These are phyloP conservation scores for Pseudocercospora eumusae DNA, from an alignment of 2,329 filamentous ascomycete genomes.

Conservation along the genomic window DNA sequence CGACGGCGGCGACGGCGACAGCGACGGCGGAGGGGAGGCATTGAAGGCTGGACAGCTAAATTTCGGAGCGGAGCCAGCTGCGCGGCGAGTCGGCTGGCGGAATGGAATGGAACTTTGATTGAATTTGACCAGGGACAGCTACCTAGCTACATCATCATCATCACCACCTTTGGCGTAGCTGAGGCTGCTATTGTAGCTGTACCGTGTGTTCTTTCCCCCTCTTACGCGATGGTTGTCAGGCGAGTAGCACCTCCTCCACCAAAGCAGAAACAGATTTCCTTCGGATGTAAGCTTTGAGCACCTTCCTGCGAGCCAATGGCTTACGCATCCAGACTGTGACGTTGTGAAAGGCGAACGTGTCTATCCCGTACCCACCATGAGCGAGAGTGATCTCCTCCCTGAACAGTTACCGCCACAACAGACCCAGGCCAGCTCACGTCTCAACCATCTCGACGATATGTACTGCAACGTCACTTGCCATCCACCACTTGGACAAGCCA, in stretches of 20 bases:
- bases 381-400: conserved; percentile 29
- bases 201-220: not conserved
- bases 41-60: not conserved
- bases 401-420: conserved; percentile 39
- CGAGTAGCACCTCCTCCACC: conserved; percentile 17
- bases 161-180: not conserved
- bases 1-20: too few relatives aligned
- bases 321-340: conserved; percentile 37
- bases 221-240: conserved; percentile 37
- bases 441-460: conserved; percentile 39
- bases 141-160: too few relatives aligned
- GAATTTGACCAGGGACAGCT: not conserved
- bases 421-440: conserved; percentile 26
- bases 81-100: not conserved
- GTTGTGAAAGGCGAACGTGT: conserved; percentile 40
- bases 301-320: conserved; percentile 5
- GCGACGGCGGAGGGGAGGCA: too few relatives aligned
- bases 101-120: not conserved
- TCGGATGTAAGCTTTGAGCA: conserved; percentile 35
- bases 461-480: conserved; percentile 61
- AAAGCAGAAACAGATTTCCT: conserved; percentile 40
- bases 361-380: conserved; percentile 37
- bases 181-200: not conserved
- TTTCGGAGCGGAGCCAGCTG: not conserved
- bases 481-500: conserved; percentile 75